Evolutionary conservation across 768 basidiomycete genomes (phyloP).

Genomic region (Neoboletus subvelutipes): DNA sequence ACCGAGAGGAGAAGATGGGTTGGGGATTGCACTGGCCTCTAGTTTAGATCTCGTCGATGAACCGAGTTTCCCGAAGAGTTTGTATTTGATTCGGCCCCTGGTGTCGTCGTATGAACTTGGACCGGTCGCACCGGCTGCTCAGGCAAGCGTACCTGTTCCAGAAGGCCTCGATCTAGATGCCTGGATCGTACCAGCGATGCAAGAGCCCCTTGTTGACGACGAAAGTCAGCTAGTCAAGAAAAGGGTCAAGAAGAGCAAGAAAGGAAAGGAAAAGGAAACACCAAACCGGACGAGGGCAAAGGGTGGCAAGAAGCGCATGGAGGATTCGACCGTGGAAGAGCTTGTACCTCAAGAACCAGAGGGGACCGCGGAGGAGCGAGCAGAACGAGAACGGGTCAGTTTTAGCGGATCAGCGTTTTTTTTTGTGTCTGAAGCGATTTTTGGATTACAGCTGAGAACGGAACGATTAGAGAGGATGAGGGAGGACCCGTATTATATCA

Average conservation of each 20-base stretch:
- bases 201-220: slow-evolving; percentile 28
- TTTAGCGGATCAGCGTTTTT: background rate
- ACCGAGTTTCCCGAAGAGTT: slow-evolving; percentile 80
- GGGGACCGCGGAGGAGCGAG: slow-evolving; percentile 59
- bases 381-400: slow-evolving; percentile 63
- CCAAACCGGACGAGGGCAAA: slow-evolving; percentile 30
- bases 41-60: slow-evolving; percentile 36
- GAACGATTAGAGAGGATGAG: slow-evolving; percentile 73
- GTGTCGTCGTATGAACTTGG: slow-evolving; percentile 79
- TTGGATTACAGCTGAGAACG: slow-evolving; percentile 56
- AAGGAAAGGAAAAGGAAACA: slow-evolving; percentile 46
- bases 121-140: slow-evolving; percentile 77
- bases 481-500: slow-evolving; percentile 92
- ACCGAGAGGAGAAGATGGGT: slow-evolving; percentile 39
- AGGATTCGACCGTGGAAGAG: slow-evolving; percentile 23
- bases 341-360: slow-evolving; percentile 40
- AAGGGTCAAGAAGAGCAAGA: slow-evolving; percentile 43
- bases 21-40: slow-evolving; percentile 38
- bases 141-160: slow-evolving; percentile 77
- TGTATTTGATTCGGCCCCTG: slow-evolving; percentile 82
- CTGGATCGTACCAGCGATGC: slow-evolving; percentile 74
- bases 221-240: slow-evolving; percentile 39
- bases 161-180: slow-evolving; percentile 83
- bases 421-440: slow-evolving; percentile 5
- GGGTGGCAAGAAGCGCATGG: slow-evolving; percentile 42